Base-by-base conservation (phyloP, 2,329 filamentous ascomycete species). In the Pyricularia sp. region DNA sequence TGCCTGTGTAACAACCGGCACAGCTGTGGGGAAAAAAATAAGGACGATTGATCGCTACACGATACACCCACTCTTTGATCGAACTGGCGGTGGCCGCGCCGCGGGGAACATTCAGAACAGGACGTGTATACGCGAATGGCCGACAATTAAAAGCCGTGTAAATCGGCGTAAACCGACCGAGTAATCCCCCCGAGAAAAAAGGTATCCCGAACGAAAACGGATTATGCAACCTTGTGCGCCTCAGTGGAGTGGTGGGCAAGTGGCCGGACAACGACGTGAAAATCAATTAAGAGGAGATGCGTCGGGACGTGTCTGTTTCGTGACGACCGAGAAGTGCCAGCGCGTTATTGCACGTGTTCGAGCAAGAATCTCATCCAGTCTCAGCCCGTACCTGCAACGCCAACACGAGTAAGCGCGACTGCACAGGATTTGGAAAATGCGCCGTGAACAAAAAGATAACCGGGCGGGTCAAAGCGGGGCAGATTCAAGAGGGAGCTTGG, bases 241-340 rank as follows among this genome's bases (percentile, higher is more conserved):
- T 30, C 22, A 28, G 55, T 59, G 55, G 55, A 59, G 55, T 59
- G 55, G 24, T 30, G 55, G 26, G 26, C 9, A 59, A 28, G 55
- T 59, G 55, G 55, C 55, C 55, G 55, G 55, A 59, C 55, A n/a
- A n/a, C 40, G 40, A 26, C 24, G 57, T 62, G 60, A 44, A 62
- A 66, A 66, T 69, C 69, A 70, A 70, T 70, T 70, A 70, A 70
- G 67, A 22, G 66, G 64, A 24, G 65, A 64, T 65, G 66, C 62
- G 63, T 59, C 49, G 26, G 60, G 68, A 69, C 69, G 69, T 70
- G 69, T 70, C 68, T 66, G 35, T 69, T 70, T 70, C 69, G 68
- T 70, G 69, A 71, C 68, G 68, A n/a, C 44, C 24, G 24, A 28
- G 57, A 16, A 16, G 10, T 35, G 60, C 60, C 30, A 62, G 33